phyloP scores from a whole-genome alignment of 163 green algal species.

The Prototheca stagnorum region DNA sequence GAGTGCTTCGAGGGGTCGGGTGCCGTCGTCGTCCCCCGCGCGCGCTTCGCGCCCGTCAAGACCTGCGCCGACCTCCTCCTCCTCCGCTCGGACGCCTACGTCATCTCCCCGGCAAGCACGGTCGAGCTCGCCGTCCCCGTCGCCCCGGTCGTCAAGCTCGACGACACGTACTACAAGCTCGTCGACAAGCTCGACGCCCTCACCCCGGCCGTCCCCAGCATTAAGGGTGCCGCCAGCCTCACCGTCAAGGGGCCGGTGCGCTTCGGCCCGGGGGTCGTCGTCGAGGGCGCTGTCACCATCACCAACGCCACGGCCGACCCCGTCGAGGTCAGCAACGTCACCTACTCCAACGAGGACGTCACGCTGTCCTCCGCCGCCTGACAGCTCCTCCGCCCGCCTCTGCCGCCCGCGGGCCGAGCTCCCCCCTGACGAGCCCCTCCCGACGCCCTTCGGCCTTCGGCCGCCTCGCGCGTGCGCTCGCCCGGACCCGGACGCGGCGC shows the following conservation, averaged over 20 bases:
- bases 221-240: slow-evolving; percentile 35
- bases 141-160: slow-evolving; percentile 64
- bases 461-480: no score
- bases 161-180: slow-evolving; percentile 79
- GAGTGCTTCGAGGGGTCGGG: slow-evolving; percentile 76
- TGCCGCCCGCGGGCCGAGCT: no score
- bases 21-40: slow-evolving; percentile 76
- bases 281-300: slow-evolving; percentile 31
- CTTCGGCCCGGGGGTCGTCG: slow-evolving; percentile 32
- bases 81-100: slow-evolving; percentile 45
- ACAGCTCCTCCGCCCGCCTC: no score
- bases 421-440: no score
- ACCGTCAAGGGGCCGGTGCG: slow-evolving; percentile 61
- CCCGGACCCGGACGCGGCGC: no score
- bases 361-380: no score
- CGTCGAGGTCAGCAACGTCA: no score
- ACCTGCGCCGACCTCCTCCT: slow-evolving; percentile 82
- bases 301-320: no score
- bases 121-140: slow-evolving; percentile 30
- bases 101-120: slow-evolving; percentile 48
- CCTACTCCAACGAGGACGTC: no score
- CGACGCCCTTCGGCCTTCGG: no score
- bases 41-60: slow-evolving; percentile 86
- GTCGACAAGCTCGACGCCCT: slow-evolving; percentile 76
- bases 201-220: slow-evolving; percentile 27